phyloP scores from a whole-genome alignment of 1,139 yeast genomes.

The Blastobotrys capitulatus region DNA sequence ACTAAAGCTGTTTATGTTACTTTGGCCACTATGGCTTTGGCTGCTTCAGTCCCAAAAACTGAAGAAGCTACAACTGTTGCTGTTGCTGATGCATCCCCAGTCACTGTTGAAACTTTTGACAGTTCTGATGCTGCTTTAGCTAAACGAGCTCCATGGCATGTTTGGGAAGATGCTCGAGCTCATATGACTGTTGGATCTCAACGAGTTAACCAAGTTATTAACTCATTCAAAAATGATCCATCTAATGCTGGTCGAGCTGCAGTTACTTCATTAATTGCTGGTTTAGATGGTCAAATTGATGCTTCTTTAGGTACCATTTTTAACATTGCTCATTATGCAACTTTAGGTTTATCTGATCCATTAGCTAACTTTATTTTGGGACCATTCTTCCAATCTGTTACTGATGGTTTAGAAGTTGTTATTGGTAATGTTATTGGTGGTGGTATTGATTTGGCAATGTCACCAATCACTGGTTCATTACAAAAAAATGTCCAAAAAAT shows the following conservation, averaged over 20 bases:
- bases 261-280: slow-evolving; percentile 26
- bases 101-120: background rate
- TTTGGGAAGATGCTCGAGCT: slow-evolving; percentile 1
- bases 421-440: slow-evolving; percentile 24
- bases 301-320: slow-evolving; percentile 25
- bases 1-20: slow-evolving; percentile 1
- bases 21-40: slow-evolving; percentile 4
- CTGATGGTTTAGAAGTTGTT: slow-evolving; percentile 31
- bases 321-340: slow-evolving; percentile 22
- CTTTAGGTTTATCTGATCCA: slow-evolving; percentile 25
- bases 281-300: slow-evolving; percentile 33
- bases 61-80: background rate
- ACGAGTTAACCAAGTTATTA: slow-evolving; percentile 18
- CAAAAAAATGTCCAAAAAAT: slow-evolving; percentile 13
- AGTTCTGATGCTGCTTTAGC: background rate
- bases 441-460: slow-evolving; percentile 13
- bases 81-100: background rate
- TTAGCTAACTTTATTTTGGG: slow-evolving; percentile 26
- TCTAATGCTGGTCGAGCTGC: slow-evolving; percentile 25
- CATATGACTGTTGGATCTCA: slow-evolving; percentile 22
- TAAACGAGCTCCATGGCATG: slow-evolving; percentile 2
- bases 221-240: slow-evolving; percentile 17
- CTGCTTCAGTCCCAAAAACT: background rate
- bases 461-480: slow-evolving; percentile 14
- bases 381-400: slow-evolving; percentile 31